Evolutionary conservation across 257 asterid species (phyloP).

Genomic region (Solanum ahanhuiri): DNA sequence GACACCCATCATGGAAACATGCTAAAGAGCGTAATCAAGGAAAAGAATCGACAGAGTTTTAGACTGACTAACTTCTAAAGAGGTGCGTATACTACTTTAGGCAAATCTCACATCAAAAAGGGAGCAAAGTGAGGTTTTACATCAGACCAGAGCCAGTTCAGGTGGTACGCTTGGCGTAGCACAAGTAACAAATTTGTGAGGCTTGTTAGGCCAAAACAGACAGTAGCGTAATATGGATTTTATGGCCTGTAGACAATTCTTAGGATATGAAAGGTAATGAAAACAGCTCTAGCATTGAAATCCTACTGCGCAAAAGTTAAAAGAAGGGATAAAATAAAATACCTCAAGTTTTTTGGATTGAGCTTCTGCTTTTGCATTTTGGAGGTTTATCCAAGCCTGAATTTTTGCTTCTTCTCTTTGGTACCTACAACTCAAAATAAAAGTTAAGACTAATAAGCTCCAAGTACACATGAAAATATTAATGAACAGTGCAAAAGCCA

Average conservation of each 20-base stretch:
- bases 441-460: not conserved
- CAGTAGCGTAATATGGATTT: not conserved
- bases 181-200: not conserved
- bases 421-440: constrained; percentile 37
- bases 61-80: not conserved
- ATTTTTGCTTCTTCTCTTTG: constrained; percentile 96
- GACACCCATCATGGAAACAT: not conserved
- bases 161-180: not conserved
- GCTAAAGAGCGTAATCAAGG: not conserved
- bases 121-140: not conserved
- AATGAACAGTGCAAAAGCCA: not conserved
- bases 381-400: constrained; percentile 96
- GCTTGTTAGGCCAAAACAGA: not conserved
- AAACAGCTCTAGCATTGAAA: not conserved
- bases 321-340: not conserved
- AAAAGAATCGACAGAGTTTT: not conserved
- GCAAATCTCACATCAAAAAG: not conserved
- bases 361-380: constrained; percentile 96
- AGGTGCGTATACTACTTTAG: not conserved
- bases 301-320: not conserved
- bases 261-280: not conserved
- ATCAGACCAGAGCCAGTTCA: not conserved
- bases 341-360: constrained; percentile 98
- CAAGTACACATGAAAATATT: not conserved
- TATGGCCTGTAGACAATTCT: not conserved